phyloP scores from a whole-genome alignment of 2,329 filamentous ascomycete genomes.

The Verticillium nubilum region DNA sequence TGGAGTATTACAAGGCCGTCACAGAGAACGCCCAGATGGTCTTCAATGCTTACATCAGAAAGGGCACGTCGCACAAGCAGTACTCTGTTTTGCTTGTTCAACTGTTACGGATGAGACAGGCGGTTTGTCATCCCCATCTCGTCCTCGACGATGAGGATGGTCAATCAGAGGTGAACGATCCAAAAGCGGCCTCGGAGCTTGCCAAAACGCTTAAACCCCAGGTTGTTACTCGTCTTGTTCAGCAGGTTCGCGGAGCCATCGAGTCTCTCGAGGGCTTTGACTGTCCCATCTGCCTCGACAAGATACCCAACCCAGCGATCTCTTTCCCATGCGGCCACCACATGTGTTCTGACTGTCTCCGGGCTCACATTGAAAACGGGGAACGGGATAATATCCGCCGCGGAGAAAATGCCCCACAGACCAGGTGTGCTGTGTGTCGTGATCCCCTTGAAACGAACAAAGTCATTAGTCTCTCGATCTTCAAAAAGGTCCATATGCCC shows the following conservation, averaged over 20 bases:
- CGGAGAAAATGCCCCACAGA: conserved; percentile 50
- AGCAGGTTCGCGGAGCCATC: conserved; percentile 5
- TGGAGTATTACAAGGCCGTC: conserved; percentile 58
- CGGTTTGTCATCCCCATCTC: conserved; percentile 73
- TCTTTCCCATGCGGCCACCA: conserved; percentile 81
- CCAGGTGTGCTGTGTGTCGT: conserved; percentile 74
- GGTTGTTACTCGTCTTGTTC: conserved; percentile 61
- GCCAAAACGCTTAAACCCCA: conserved; percentile 54
- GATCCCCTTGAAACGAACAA: conserved; percentile 59
- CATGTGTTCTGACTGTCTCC: conserved; percentile 72
- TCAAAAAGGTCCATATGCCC: conserved; percentile 67
- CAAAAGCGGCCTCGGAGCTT: conserved; percentile 49
- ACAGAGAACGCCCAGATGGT: conserved; percentile 61
- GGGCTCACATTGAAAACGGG: conserved; percentile 58
- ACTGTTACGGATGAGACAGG: conserved; percentile 72
- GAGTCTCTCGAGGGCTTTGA: conserved; percentile 55
- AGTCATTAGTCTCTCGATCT: conserved; percentile 68
- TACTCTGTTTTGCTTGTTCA: conserved; percentile 80
- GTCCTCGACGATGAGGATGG: conserved; percentile 40
- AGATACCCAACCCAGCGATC: conserved; percentile 66
- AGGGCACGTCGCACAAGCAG: conserved; percentile 61
- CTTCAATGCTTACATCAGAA: conserved; percentile 72
- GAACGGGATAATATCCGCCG: conserved; percentile 47
- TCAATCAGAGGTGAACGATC: conserved; percentile 33
- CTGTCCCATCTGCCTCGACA: conserved; percentile 80